Percentiles rank a stretch among this genome's conserved stretches.
Evolutionary conservation across 306 rosid genomes (phyloP).

Genomic region (Phaseolus lunatus): DNA sequence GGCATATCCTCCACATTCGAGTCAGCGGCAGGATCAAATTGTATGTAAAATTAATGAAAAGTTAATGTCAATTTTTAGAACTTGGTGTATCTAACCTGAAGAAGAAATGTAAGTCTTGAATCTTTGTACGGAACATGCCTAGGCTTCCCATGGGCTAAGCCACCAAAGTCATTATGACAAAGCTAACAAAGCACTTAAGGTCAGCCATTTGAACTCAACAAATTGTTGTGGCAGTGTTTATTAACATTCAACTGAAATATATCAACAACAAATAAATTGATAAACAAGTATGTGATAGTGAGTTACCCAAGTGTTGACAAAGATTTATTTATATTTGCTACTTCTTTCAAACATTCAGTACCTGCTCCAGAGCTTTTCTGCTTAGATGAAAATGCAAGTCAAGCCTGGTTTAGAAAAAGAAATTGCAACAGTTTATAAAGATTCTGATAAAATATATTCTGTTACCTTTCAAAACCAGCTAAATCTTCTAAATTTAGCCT

Average conservation of each 20-base stretch:
- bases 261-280: constrained; percentile 38
- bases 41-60: neutral
- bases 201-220: constrained; percentile 38
- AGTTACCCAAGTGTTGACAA: constrained; percentile 93
- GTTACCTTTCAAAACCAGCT: constrained; percentile 97
- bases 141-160: constrained; percentile 92
- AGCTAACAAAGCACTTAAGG: constrained; percentile 56
- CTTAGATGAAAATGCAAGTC: constrained; percentile 59
- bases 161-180: constrained; percentile 96
- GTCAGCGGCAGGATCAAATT: no score
- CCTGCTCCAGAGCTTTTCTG: constrained; percentile 98
- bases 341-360: constrained; percentile 93
- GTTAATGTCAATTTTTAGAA: constrained; percentile 27
- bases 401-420: constrained; percentile 35
- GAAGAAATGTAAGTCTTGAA: constrained; percentile 97
- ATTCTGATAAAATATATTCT: constrained; percentile 25
- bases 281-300: constrained; percentile 32
- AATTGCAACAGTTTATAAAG: constrained; percentile 5
- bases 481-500: constrained; percentile 94
- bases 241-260: constrained; percentile 35
- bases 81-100: constrained; percentile 72
- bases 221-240: constrained; percentile 2
- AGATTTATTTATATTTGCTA: constrained; percentile 94
- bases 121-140: constrained; percentile 98
- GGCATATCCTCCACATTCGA: no score